phyloP scores from a whole-genome alignment of 768 basidiomycete genomes.

The Sarcodon aspratus region DNA sequence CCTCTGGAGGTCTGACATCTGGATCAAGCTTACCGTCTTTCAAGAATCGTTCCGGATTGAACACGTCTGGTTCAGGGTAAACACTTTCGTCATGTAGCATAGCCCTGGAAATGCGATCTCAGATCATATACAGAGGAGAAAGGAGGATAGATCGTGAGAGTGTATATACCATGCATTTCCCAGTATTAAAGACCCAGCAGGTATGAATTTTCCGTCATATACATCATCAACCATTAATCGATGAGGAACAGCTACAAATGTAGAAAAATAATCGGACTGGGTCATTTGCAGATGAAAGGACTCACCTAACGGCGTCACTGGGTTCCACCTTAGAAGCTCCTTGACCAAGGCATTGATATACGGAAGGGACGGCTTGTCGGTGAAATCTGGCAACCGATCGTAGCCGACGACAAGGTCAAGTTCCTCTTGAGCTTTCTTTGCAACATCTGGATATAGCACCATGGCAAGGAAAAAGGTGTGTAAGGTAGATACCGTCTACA shows the following conservation, averaged over 20 bases:
- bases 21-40: constrained; percentile 6
- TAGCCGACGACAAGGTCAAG: constrained; percentile 24
- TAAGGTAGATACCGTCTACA: constrained; percentile 21
- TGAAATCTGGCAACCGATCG: constrained; percentile 24
- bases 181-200: constrained; percentile 52
- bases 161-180: constrained; percentile 44
- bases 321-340: constrained; percentile 18
- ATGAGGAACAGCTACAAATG: constrained; percentile 43
- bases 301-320: constrained; percentile 11
- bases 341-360: constrained; percentile 25
- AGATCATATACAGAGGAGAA: background rate
- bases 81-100: constrained; percentile 2
- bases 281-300: constrained; percentile 5
- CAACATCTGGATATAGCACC: constrained; percentile 24
- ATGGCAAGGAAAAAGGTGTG: constrained; percentile 27
- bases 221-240: constrained; percentile 55
- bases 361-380: constrained; percentile 19
- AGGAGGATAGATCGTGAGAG: background rate
- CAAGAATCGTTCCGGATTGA: constrained; percentile 7
- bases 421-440: constrained; percentile 26
- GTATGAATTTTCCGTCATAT: constrained; percentile 46
- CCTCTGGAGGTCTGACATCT: constrained; percentile 2
- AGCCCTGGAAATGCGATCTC: constrained; percentile 1
- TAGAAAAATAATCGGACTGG: constrained; percentile 2
- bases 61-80: constrained; percentile 3